Percentiles rank a stretch among this genome's conserved stretches.
These are phyloP conservation scores for Auricularia sp. DNA, from an alignment of 768 basidiomycete genomes.

Conservation along the genomic window DNA sequence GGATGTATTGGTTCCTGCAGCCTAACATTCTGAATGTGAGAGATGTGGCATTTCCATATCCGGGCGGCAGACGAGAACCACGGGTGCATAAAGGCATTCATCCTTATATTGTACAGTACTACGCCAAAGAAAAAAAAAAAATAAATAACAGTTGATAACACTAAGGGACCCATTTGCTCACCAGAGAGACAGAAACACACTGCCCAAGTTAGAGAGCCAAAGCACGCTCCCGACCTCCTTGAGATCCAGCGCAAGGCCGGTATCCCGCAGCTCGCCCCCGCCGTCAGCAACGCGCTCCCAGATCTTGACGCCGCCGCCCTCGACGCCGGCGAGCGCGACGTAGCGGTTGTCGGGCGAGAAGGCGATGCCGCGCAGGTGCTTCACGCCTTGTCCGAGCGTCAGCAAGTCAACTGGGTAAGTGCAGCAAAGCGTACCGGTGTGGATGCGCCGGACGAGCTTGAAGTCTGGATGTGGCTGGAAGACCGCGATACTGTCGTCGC, in stretches of 20 bases:
- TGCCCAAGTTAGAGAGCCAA: background rate
- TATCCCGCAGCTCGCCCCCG: background rate
- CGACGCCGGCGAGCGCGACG: constrained; percentile 53
- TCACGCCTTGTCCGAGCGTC: constrained; percentile 19
- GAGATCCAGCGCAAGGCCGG: background rate
- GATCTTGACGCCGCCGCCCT: constrained; percentile 58
- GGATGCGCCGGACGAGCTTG: constrained; percentile 48
- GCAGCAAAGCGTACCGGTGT: constrained; percentile 34
- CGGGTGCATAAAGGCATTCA: no score
- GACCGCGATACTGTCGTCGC: constrained; percentile 39
- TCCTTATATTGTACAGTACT: no score
- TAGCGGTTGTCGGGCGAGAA: constrained; percentile 37
- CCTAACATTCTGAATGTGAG: no score
- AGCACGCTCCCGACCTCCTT: background rate
- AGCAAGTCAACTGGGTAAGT: no score
- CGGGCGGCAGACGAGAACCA: no score
- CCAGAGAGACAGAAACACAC: no score
- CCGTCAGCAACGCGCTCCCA: constrained; percentile 59
- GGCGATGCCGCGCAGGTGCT: constrained; percentile 57
- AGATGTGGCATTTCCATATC: no score
- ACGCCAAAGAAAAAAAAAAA: no score
- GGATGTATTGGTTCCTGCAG: no score
- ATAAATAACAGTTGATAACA: no score
- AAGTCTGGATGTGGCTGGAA: constrained; percentile 27
- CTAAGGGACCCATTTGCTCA: no score